Base-by-base conservation (phyloP, 306 rosid genomes). In the Begonia loranthoides region DNA sequence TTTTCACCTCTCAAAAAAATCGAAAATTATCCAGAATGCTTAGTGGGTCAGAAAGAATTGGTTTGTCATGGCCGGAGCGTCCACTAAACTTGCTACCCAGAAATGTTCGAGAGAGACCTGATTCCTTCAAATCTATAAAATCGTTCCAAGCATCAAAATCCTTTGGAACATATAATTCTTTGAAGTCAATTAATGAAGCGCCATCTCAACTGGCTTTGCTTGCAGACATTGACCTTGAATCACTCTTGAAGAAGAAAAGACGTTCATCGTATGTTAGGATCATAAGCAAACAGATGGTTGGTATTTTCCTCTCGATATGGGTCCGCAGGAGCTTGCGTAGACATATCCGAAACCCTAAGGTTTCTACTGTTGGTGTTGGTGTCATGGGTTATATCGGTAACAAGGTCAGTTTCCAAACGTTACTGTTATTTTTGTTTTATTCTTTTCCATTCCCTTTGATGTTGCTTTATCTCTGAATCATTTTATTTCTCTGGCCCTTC, bases 351-450 rank as follows among this genome's bases (percentile, higher is more conserved):
- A 89, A 84, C 45, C 51, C 82, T 33, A 84, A 89, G 67, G 95
- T 89, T 46, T 89, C 97, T 54, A 84, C 78, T 52, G 95, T 84
- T 57, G 97, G 97, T 57, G 97, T 89, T 73, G 97, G 97, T 52
- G 87, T 89, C 47, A 84, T 89, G 97, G 97, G 97, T 61, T 89
- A 81, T 60, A 89, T 84, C 62, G 97, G 97, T 34, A 89, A 89
- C 90, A 89, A 89, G 97, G 97, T 84, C 50, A 19, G 60, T 33
- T 64, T 33, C 71, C 51, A 10, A 50, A 51, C 16, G 41, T 24
- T 57, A 14, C 43, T 40, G n/a, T 43, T 43, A 43, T 43, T 12
- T 12, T 41, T 41, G 1, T 10, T 43, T 10, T 43, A 43, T 43
- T 43, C 10, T 43, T 11, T 12, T 43, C 14, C 15, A 43, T 43